phyloP scores from a whole-genome alignment of 2,329 filamentous ascomycete species.

The Trichoderma hamatum region DNA sequence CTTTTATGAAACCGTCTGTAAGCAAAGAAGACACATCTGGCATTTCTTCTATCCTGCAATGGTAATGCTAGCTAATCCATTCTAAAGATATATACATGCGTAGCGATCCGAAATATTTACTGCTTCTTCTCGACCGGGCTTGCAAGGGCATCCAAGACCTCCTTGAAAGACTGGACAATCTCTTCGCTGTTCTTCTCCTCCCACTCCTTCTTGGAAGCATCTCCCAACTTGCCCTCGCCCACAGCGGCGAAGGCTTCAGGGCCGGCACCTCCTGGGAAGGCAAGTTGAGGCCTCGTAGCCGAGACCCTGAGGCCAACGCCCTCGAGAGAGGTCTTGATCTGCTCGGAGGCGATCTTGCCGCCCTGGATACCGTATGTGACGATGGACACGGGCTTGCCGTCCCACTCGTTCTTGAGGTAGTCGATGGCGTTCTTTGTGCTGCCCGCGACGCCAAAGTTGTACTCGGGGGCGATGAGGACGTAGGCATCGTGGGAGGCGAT shows the following conservation, averaged over 20 bases:
- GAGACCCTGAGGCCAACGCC: constrained; percentile 11
- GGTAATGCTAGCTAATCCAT: not conserved
- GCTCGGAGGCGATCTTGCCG: constrained; percentile 33
- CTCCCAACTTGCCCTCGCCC: constrained; percentile 22
- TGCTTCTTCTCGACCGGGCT: constrained; percentile 24
- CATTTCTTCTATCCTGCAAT: too few relatives aligned
- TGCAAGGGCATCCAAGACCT: constrained; percentile 15
- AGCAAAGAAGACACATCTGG: not conserved
- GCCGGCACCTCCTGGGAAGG: not conserved
- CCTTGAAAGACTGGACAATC: constrained; percentile 22
- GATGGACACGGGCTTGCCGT: constrained; percentile 55
- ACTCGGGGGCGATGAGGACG: constrained; percentile 52
- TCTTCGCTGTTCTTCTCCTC: constrained; percentile 12
- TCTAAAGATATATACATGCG: not conserved
- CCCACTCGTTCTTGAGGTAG: constrained; percentile 61
- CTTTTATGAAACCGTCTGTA: not conserved
- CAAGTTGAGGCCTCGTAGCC: constrained; percentile 16
- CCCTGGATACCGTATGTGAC: constrained; percentile 57
- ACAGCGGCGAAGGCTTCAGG: constrained; percentile 16
- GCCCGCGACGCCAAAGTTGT: constrained; percentile 59
- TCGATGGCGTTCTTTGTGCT: constrained; percentile 63
- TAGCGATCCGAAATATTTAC: not conserved
- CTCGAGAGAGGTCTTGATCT: constrained; percentile 6
- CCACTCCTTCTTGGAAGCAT: constrained; percentile 17
- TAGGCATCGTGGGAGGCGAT: constrained; percentile 49